These are phyloP conservation scores for Crithidia expoeki DNA, from an alignment of 208 protist genomes.

Conservation along the genomic window DNA sequence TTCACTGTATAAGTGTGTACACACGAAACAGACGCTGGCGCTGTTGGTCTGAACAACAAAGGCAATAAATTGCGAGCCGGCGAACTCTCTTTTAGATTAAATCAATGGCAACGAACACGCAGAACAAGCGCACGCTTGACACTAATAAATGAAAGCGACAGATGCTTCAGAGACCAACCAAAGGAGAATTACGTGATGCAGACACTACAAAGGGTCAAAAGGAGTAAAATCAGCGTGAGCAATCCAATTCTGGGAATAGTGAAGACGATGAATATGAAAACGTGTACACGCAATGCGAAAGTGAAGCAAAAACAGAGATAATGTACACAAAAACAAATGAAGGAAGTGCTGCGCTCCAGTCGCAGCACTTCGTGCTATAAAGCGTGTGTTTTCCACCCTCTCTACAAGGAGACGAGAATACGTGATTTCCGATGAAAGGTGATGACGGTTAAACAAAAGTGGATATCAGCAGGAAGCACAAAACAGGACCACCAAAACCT, in stretches of 20 bases:
- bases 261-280: not conserved
- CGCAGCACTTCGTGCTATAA: not conserved
- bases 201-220: too few species aligned
- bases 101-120: too few species aligned
- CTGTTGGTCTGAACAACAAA: too few species aligned
- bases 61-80: too few species aligned
- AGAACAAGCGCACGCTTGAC: too few species aligned
- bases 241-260: not conserved
- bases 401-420: not conserved
- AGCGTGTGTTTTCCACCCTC: not conserved
- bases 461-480: conserved; percentile 1
- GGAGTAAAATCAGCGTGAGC: not conserved
- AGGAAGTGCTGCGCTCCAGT: conserved; percentile 5
- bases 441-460: not conserved
- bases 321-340: not conserved
- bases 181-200: too few species aligned
- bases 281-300: not conserved
- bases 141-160: too few species aligned
- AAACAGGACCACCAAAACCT: not conserved
- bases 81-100: too few species aligned
- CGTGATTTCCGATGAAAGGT: not conserved
- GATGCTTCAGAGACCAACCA: too few species aligned
- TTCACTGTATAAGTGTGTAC: not conserved
- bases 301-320: not conserved
- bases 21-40: too few species aligned